Evolutionary conservation across 257 asterid species (phyloP).

Genomic region (Solanum virginianum): DNA sequence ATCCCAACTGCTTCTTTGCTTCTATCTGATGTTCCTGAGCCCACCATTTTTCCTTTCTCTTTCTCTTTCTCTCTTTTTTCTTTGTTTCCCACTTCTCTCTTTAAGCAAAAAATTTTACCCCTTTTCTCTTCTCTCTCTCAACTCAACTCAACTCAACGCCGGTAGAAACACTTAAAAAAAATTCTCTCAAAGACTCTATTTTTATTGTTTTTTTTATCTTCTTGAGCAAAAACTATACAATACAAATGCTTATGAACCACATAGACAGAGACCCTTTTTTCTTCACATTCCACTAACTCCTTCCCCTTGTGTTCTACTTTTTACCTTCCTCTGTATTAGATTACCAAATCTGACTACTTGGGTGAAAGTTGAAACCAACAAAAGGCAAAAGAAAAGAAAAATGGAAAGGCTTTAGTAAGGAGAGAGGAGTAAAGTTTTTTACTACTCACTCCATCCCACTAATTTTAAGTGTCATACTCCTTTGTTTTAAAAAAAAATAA

Average conservation of each 20-base stretch:
- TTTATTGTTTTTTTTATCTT: conserved; percentile 12
- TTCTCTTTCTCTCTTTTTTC: conserved; percentile 4
- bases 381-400: background rate
- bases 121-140: background rate
- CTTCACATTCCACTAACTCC: conserved; percentile 7
- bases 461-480: background rate
- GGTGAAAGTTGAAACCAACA: conserved; percentile 26
- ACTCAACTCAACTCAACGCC: background rate
- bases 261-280: conserved; percentile 19
- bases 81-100: background rate
- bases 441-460: background rate
- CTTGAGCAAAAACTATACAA: conserved; percentile 5
- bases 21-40: conserved; percentile 86
- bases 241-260: conserved; percentile 25
- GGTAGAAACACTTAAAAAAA: background rate
- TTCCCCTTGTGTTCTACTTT: background rate
- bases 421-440: background rate
- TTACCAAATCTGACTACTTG: conserved; percentile 27
- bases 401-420: background rate
- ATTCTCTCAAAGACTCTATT: background rate
- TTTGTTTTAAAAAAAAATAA: too few relatives aligned
- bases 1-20: conserved; percentile 99
- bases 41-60: conserved; percentile 53
- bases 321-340: conserved; percentile 1
- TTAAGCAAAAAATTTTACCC: background rate